A percentile compares a stretch with the other conserved stretches of the same genome.
Evolutionary conservation across 169 alveolate genomes (phyloP).

Genomic region (Eimeria tenella): DNA sequence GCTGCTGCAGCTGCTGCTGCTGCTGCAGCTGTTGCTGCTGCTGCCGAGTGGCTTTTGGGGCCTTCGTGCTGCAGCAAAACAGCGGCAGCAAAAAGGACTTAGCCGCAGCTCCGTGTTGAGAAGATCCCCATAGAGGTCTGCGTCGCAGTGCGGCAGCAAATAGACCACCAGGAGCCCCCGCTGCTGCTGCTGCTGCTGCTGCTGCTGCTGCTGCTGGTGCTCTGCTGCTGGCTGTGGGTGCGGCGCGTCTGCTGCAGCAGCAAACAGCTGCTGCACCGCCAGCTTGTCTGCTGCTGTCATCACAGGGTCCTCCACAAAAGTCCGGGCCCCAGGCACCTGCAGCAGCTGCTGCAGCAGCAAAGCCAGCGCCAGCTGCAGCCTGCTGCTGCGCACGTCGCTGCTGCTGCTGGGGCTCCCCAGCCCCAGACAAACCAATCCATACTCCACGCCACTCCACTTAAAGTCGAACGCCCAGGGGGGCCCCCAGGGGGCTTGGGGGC

Average conservation of each 20-base stretch:
- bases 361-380: neutral
- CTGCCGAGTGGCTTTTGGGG: neutral
- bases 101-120: neutral
- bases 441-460: neutral
- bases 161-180: neutral
- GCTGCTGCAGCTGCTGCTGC: neutral
- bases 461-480: too few species aligned
- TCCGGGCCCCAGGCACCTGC: neutral
- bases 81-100: neutral
- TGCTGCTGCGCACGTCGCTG: neutral
- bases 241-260: neutral
- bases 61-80: neutral
- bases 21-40: neutral
- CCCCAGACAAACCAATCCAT: neutral
- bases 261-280: neutral
- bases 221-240: neutral
- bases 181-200: neutral
- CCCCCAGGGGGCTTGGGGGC: too few species aligned
- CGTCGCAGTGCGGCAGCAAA: slow-evolving; percentile 63
- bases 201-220: neutral
- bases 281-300: neutral
- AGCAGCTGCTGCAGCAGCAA: neutral
- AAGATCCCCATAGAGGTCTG: slow-evolving; percentile 28
- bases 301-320: neutral
- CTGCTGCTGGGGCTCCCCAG: neutral